Conservation (phyloP, 2,329 filamentous ascomycete species). For the Aspergillus quadricinctus region DNA sequence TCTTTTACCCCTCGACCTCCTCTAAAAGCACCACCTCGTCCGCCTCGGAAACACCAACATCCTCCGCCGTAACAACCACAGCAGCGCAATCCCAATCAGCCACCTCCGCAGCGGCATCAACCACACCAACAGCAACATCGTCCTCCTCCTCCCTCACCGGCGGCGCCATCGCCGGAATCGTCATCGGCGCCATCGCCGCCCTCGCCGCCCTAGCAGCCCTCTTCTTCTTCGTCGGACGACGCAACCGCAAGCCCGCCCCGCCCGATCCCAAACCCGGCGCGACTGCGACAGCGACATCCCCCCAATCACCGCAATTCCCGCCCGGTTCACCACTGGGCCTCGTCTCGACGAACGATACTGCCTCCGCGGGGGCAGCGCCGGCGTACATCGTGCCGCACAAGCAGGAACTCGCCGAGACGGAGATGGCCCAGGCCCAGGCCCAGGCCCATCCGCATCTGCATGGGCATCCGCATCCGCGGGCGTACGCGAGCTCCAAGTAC, state of each 20-base stretch:
- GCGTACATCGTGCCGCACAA: background rate
- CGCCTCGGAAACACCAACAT: background rate
- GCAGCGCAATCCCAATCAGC: background rate
- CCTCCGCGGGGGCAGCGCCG: too few species aligned
- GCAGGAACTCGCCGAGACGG: background rate
- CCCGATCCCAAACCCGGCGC: background rate
- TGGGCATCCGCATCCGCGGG: background rate
- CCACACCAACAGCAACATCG: background rate
- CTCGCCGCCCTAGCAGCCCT: slow-evolving; percentile 1
- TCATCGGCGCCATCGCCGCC: slow-evolving; percentile 3
- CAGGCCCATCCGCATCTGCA: background rate
- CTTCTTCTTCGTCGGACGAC: slow-evolving; percentile 6
- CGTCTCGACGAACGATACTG: background rate
- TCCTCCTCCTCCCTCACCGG: background rate
- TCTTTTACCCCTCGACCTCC: background rate
- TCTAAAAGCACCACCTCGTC: background rate
- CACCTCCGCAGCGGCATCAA: background rate
- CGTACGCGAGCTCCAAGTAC: background rate
- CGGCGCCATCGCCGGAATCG: slow-evolving; percentile 7
- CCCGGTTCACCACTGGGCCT: background rate
- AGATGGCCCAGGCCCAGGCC: background rate
- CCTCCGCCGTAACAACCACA: background rate
- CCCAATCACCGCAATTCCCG: background rate
- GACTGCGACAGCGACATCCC: background rate
- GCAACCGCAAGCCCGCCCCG: background rate